Conservation (phyloP, 345 rosid genomes). For the Linum tenue region DNA sequence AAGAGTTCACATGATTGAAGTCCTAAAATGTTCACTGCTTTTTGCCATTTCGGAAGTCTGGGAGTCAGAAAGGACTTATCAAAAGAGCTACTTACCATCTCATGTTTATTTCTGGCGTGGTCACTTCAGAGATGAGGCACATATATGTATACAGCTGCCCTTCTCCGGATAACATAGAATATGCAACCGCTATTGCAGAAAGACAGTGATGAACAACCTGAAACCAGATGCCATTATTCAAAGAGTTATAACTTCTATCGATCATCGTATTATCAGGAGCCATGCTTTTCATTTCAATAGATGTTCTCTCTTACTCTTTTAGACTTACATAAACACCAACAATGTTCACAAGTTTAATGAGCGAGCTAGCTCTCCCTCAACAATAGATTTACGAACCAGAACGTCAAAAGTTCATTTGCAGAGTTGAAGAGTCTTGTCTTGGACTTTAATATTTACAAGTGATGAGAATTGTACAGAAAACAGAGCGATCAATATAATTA, state of each 20-base stretch:
- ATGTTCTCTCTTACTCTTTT: too few species aligned
- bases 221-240: slow-evolving; percentile 6
- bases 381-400: too few species aligned
- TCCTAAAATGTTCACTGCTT: not conserved
- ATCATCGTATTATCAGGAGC: not conserved
- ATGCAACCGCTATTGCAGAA: slow-evolving; percentile 55
- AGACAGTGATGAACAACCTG: slow-evolving; percentile 76
- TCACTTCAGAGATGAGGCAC: slow-evolving; percentile 78
- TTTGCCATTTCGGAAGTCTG: not conserved
- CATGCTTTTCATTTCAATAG: too few species aligned
- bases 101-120: slow-evolving; percentile 78
- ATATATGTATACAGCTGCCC: slow-evolving; percentile 75
- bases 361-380: too few species aligned
- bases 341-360: too few species aligned
- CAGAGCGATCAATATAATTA: not conserved
- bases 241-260: not conserved
- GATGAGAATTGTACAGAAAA: not conserved
- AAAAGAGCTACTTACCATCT: slow-evolving; percentile 53
- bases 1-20: not conserved
- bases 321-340: too few species aligned
- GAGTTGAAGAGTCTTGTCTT: too few species aligned
- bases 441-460: not conserved
- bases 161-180: slow-evolving; percentile 66
- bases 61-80: not conserved
- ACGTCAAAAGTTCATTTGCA: too few species aligned